Conservation (phyloP, 305 asterid species). For the Caryopteris hybrid region DNA sequence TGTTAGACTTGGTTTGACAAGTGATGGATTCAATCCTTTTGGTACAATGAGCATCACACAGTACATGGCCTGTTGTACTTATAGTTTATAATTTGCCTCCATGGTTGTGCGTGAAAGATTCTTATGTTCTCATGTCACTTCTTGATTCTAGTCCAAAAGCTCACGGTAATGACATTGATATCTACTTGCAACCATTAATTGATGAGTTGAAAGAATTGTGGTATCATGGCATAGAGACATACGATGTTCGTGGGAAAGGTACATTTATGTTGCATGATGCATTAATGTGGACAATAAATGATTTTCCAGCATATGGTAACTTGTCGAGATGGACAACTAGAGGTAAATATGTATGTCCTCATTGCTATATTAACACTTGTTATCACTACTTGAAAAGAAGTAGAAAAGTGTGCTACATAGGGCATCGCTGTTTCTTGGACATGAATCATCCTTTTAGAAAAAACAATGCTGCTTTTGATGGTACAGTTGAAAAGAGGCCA, state of each 20-base stretch:
- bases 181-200: too few relatives aligned
- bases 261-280: too few relatives aligned
- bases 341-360: neutral
- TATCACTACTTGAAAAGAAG: neutral
- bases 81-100: neutral
- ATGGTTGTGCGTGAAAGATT: neutral
- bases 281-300: neutral
- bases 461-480: neutral
- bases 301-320: neutral
- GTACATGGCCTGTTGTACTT: neutral
- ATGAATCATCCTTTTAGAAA: neutral
- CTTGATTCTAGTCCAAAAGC: neutral
- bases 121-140: neutral
- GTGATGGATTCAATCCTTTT: neutral
- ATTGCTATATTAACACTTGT: neutral
- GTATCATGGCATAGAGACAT: too few relatives aligned
- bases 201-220: too few relatives aligned
- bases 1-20: neutral
- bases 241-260: too few relatives aligned
- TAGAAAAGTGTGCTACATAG: neutral
- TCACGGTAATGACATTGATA: neutral
- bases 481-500: neutral
- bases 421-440: neutral
- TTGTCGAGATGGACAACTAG: neutral
- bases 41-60: neutral